Conservation (phyloP, 805 yeast genomes). For the Suhomyces sp. region DNA sequence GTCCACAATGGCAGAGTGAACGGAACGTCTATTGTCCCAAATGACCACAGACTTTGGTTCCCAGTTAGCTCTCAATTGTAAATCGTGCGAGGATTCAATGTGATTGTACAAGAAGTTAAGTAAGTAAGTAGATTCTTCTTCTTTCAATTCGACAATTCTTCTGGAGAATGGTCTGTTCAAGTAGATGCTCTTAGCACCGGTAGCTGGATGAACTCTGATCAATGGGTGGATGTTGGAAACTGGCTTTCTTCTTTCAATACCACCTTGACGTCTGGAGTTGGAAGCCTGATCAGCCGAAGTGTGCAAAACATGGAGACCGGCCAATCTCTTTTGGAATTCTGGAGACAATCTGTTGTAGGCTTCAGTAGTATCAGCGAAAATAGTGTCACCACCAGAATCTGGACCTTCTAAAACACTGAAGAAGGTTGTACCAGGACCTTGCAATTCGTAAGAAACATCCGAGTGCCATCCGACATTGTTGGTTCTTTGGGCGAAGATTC, state of each 20-base stretch:
- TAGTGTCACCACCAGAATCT: constrained; percentile 38
- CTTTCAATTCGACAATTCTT: constrained; percentile 32
- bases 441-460: constrained; percentile 35
- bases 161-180: constrained; percentile 35
- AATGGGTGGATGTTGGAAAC: constrained; percentile 35
- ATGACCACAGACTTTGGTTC: constrained; percentile 34
- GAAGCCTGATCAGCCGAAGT: constrained; percentile 32
- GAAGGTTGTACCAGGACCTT: constrained; percentile 34
- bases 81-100: constrained; percentile 32
- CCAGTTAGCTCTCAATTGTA: constrained; percentile 37
- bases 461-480: constrained; percentile 37
- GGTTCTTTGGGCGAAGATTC: constrained; percentile 25
- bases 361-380: constrained; percentile 36
- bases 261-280: constrained; percentile 27
- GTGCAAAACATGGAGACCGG: constrained; percentile 33
- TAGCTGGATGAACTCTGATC: constrained; percentile 34
- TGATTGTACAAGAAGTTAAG: constrained; percentile 31
- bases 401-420: constrained; percentile 36
- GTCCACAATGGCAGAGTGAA: constrained; percentile 36
- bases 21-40: constrained; percentile 35
- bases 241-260: constrained; percentile 31
- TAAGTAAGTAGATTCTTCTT: constrained; percentile 31
- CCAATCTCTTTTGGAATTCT: constrained; percentile 29
- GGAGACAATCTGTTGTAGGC: constrained; percentile 37
- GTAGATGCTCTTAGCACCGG: constrained; percentile 28